Evolutionary conservation across 1,284 basidiomycete species (phyloP).

Genomic region (Fistulinella cinereoalba): DNA sequence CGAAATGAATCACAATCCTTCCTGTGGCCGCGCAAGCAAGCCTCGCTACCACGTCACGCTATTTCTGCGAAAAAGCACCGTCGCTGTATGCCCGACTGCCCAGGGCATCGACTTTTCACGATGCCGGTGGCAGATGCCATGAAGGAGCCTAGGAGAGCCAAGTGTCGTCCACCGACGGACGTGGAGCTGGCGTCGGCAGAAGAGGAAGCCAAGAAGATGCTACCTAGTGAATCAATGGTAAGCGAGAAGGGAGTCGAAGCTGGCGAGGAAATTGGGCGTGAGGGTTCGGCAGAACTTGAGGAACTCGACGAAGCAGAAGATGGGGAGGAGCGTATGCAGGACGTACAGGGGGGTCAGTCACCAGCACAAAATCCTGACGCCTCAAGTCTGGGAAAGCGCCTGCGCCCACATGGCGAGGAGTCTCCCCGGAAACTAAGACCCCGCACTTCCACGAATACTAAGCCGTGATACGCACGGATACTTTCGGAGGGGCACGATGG

Average conservation of each 20-base stretch:
- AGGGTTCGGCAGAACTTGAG: conserved; percentile 16
- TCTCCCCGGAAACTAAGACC: conserved; percentile 13
- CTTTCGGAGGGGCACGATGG: background rate
- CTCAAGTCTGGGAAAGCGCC: conserved; percentile 16
- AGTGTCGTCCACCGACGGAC: conserved; percentile 24
- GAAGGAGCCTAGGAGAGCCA: conserved; percentile 24
- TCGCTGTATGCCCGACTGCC: conserved; percentile 17
- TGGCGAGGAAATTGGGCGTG: conserved; percentile 5
- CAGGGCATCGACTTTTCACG: conserved; percentile 24
- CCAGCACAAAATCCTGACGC: background rate
- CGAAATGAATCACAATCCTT: conserved; percentile 32
- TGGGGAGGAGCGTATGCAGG: conserved; percentile 8
- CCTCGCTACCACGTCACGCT: conserved; percentile 27
- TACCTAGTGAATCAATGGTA: background rate
- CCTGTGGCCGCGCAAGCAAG: conserved; percentile 22
- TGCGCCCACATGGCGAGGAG: conserved; percentile 20
- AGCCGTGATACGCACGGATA: conserved; percentile 1
- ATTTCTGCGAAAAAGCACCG: conserved; percentile 25
- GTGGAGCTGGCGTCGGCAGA: conserved; percentile 19
- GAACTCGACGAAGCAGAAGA: conserved; percentile 14
- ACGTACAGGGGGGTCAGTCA: background rate
- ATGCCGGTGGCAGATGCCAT: conserved; percentile 18
- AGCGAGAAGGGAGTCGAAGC: background rate
- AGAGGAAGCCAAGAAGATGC: conserved; percentile 9
- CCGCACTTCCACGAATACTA: conserved; percentile 6